These are phyloP conservation scores for Chenopodium suecicum DNA, from an alignment of 148 eudicot genomes.

Conservation along the genomic window DNA sequence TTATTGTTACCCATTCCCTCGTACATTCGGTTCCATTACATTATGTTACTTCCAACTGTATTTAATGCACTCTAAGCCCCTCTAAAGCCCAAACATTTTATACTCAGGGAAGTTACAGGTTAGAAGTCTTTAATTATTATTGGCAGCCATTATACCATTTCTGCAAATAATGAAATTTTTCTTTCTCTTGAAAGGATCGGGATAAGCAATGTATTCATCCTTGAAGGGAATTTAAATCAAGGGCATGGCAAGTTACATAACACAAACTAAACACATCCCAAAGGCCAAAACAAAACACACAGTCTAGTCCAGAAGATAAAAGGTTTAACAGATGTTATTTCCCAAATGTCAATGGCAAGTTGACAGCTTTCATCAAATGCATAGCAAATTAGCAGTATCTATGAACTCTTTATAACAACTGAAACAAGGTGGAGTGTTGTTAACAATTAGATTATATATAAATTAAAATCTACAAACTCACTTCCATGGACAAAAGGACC, in stretches of 20 bases:
- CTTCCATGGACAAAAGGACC: background rate
- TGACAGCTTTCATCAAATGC: background rate
- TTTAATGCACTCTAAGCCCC: background rate
- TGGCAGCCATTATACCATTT: background rate
- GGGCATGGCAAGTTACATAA: background rate
- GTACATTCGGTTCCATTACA: too few species aligned
- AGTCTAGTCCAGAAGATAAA: background rate
- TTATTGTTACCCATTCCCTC: too few species aligned
- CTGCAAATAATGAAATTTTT: background rate
- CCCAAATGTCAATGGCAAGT: background rate
- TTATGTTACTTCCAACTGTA: too few species aligned
- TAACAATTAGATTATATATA: background rate
- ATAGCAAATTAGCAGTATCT: background rate
- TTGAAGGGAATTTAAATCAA: background rate
- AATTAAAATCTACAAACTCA: background rate
- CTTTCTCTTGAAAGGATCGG: background rate
- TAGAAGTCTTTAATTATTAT: background rate
- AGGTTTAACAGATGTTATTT: background rate
- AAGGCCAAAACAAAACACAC: background rate
- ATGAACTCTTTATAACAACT: background rate
- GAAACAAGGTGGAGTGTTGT: background rate
- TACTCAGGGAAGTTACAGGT: background rate
- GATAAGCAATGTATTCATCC: background rate
- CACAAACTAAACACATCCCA: background rate
- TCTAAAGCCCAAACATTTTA: background rate